Evolutionary conservation across 139 green algal genomes (phyloP).

Genomic region (Pleodorina starrii): DNA sequence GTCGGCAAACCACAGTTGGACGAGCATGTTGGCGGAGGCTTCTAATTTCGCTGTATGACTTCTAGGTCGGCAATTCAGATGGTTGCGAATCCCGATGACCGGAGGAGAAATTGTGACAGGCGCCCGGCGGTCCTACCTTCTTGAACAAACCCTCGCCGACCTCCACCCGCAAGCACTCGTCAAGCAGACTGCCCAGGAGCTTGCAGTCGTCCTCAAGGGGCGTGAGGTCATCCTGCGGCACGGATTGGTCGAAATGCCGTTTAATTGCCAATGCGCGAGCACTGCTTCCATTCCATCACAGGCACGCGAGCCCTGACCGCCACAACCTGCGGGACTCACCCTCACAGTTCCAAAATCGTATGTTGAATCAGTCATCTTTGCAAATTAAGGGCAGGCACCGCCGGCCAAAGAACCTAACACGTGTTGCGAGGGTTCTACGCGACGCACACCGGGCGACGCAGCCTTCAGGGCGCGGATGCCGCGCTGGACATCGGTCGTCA

Average conservation of each 20-base stretch:
- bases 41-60: no score
- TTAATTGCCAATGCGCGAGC: no score
- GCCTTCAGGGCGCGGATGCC: not conserved
- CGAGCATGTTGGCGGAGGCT: no score
- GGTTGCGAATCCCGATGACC: no score
- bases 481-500: not conserved
- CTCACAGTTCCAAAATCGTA: constrained; percentile 27
- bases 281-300: no score
- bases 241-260: no score
- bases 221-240: constrained; percentile 61
- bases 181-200: constrained; percentile 85
- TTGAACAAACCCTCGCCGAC: constrained; percentile 86
- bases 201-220: constrained; percentile 91
- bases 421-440: not conserved
- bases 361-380: constrained; percentile 29
- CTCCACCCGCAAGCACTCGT: constrained; percentile 88
- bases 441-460: not conserved
- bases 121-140: no score
- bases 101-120: no score
- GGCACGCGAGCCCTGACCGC: no score
- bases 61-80: no score
- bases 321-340: no score
- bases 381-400: not conserved
- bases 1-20: no score
- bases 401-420: not conserved